Evolutionary conservation across 176 grass and related monocot species (phyloP).

Genomic region (Paspalum vaginatum): DNA sequence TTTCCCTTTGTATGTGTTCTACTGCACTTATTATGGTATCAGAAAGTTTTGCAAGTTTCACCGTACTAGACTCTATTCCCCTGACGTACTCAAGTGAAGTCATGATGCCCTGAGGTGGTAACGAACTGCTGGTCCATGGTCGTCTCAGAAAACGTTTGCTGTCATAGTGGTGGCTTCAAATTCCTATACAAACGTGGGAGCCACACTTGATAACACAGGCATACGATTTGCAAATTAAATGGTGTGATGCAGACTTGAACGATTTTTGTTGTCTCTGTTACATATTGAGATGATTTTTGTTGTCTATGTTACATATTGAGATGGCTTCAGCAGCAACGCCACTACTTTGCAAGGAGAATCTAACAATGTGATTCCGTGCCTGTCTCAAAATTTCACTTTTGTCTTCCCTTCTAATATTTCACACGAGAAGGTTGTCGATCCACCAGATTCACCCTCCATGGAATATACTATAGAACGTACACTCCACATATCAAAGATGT

Average conservation of each 20-base stretch:
- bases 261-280: not conserved
- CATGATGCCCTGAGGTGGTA: not conserved
- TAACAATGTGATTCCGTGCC: not conserved
- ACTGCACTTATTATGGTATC: not conserved
- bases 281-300: too few relatives aligned
- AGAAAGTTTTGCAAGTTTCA: not conserved
- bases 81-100: not conserved
- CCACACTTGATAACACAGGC: not conserved
- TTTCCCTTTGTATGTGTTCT: too few relatives aligned
- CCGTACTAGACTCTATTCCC: not conserved
- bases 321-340: slow-evolving; percentile 4
- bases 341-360: not conserved
- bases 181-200: not conserved
- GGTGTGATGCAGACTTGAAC: not conserved
- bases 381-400: not conserved
- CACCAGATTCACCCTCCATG: not conserved
- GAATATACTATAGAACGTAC: not conserved
- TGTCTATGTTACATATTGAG: not conserved
- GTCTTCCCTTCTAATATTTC: not conserved
- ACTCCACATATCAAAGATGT: not conserved
- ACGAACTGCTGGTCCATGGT: not conserved
- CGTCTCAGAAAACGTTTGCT: not conserved
- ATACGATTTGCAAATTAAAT: not conserved
- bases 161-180: not conserved
- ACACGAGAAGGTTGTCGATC: not conserved